phyloP scores from a whole-genome alignment of 352 stramenopile species.

The Phytopythium delawarense region DNA sequence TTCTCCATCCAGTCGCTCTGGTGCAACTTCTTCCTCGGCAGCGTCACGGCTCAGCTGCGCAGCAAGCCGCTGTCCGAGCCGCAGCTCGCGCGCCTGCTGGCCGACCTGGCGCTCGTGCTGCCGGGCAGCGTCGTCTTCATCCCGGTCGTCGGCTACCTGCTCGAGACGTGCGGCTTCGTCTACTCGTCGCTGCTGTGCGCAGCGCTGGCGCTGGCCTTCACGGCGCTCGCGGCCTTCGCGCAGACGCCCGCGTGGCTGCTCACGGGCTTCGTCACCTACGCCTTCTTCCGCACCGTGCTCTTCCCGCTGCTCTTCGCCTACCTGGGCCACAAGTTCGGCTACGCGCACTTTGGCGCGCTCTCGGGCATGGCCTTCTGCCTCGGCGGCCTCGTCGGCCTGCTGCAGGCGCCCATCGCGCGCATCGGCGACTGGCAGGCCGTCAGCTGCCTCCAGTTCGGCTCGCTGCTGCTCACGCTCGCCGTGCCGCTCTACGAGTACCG shows the following conservation, averaged over 20 bases:
- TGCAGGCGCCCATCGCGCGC: constrained; percentile 59
- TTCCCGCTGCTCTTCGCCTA: constrained; percentile 84
- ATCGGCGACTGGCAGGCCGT: constrained; percentile 44
- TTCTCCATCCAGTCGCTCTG: constrained; percentile 74
- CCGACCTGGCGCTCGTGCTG: constrained; percentile 55
- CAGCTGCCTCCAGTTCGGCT: constrained; percentile 45
- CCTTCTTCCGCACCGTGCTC: constrained; percentile 79
- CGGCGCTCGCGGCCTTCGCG: constrained; percentile 26
- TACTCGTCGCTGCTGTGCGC: constrained; percentile 45
- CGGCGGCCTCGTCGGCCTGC: constrained; percentile 50
- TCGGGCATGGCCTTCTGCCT: constrained; percentile 74
- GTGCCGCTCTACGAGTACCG: constrained; percentile 43
- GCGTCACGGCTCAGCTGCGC: constrained; percentile 48
- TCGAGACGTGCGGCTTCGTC: constrained; percentile 71
- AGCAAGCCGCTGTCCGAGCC: constrained; percentile 41
- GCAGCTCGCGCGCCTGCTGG: constrained; percentile 35
- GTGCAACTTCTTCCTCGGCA: constrained; percentile 85
- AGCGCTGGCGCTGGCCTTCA: constrained; percentile 39
- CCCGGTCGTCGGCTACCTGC: constrained; percentile 59
- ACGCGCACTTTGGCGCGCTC: constrained; percentile 82
- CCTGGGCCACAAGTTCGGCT: constrained; percentile 73
- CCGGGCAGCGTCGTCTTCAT: constrained; percentile 74
- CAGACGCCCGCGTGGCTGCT: constrained; percentile 43
- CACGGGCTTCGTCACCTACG: constrained; percentile 62
- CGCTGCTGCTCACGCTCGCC: constrained; percentile 42